Base-by-base conservation (phyloP, 2,329 filamentous ascomycete genomes). In the Zasmidium citrigriseum region DNA sequence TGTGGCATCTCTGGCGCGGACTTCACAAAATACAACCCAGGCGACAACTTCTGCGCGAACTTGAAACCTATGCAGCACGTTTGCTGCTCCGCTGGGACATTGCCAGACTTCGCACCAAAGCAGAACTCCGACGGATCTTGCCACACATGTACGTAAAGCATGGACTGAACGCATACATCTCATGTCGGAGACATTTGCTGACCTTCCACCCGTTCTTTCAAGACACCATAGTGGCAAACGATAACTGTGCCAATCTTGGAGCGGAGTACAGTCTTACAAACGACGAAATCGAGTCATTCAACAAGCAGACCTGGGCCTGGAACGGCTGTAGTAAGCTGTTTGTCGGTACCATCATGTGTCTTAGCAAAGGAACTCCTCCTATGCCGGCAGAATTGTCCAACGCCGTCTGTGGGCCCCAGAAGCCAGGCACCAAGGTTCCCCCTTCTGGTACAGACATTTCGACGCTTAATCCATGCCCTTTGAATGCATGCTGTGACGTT, bases 401-500 rank as follows among this genome's bases (percentile, higher is more conserved):
- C 49, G 75, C 76, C 14, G 59, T 73, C 0, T 82, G 82, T 64
- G 81, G 82, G 0, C 81, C 81, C 1, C 71, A 76, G 45, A 71
- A 75, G 0, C 72, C 73, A 3, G 77, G 77, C 0, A 80, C 78
- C 0, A 50, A 75, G 77, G 0, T n/a, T 9, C 34, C 34, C 18
- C 34, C 34, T 16, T 64, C 0, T 63, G 69, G 12, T 74, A 71
- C 22, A 72, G 61, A 0, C 64, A 70, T 23, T 52, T 72, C 4
- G 4, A 41, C 5, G 58, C 64, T 72, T 10, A 72, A 71, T 56
- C 63, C 64, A 2, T 73, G 71, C 53, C 75, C 73, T 3, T 64
- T 78, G 3, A 77, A 46, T 46, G 75, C 73, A 2, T 79, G 77
- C 63, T 79, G 77, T 62, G 71, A 77, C 56, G 68, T 72, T 41